Base-by-base conservation (phyloP, 345 rosid species). In the Arabidopsis arenosa region DNA sequence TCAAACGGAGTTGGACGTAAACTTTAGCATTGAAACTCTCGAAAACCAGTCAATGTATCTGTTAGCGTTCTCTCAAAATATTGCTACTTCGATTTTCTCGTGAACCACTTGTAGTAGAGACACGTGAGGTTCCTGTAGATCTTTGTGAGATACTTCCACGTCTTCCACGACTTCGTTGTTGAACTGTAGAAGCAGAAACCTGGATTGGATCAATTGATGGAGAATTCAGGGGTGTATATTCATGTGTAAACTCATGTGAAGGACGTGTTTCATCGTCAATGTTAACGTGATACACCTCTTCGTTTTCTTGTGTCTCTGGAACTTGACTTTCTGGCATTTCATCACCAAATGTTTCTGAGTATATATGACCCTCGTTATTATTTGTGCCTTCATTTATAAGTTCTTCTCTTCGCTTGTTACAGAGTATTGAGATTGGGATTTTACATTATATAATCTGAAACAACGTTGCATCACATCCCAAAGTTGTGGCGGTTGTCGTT, bases 11-110 rank as follows among this genome's bases (percentile, higher is more conserved):
- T 3, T 32, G 40, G 30, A 2, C 15, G 6, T 10, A 61, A 8
- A 47, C 18, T 64, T 64, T 64, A 43, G 11, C 43, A 17, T 47
- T 64, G 43, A 2, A 63, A 44, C 54, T 65, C 57, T 5, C 11
- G 10, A 49, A 65, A 65, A 2, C 44, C 14, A 30, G 5, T 15
- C 9, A 45, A 30, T 6, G 36, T 62, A 23, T 62, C 0, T 58
- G 9, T 37, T 10, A 36, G 4, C 9, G 5, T 37, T 28, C 6
- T 62, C 21, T 43, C 39, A 28, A 28, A 63, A 2, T 9, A 63
- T 9, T 61, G 10, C 13, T 54, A 3, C 2, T 26, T 5, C 4
- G 59, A 54, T 1, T 7, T 11, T 4, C n/a, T 54, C 15, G 59
- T 5, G 15, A 7, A 5, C 15, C 33, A 26, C 36, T 11, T 26